Evolutionary conservation across 2,329 filamentous ascomycete genomes (phyloP).

Genomic region (Epichloe gansuensis): DNA sequence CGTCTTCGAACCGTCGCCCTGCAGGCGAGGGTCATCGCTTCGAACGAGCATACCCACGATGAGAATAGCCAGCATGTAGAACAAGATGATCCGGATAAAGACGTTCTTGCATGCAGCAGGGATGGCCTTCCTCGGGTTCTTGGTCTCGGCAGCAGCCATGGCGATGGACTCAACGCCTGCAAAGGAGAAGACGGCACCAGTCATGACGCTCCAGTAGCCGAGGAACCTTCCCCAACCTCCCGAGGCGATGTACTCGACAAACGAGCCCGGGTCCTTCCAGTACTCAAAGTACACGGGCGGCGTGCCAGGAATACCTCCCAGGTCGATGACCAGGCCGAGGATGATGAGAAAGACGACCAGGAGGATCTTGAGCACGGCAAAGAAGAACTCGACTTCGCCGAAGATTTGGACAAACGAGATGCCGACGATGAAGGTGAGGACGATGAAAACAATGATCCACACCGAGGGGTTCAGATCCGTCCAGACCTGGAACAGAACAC

Average conservation of each 20-base stretch:
- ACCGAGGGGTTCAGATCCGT: slow-evolving; percentile 41
- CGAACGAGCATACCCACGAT: slow-evolving; percentile 58
- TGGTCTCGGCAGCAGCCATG: slow-evolving; percentile 49
- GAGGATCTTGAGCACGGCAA: slow-evolving; percentile 43
- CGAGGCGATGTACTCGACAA: slow-evolving; percentile 50
- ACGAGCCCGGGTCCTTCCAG: slow-evolving; percentile 57
- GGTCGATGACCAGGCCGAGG: slow-evolving; percentile 48
- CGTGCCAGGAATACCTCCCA: slow-evolving; percentile 47
- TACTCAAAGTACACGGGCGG: slow-evolving; percentile 53
- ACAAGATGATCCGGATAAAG: slow-evolving; percentile 44
- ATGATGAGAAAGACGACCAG: slow-evolving; percentile 51
- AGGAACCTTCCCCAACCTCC: slow-evolving; percentile 52
- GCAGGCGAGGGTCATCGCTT: slow-evolving; percentile 42
- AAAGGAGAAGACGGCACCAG: slow-evolving; percentile 55
- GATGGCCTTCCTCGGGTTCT: slow-evolving; percentile 40
- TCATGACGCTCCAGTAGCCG: slow-evolving; percentile 51
- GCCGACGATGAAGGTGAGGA: slow-evolving; percentile 43
- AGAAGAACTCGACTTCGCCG: slow-evolving; percentile 45
- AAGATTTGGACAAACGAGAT: slow-evolving; percentile 45
- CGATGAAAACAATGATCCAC: slow-evolving; percentile 37
- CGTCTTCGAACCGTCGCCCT: slow-evolving; percentile 27
- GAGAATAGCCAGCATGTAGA: slow-evolving; percentile 56
- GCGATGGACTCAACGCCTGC: slow-evolving; percentile 53
- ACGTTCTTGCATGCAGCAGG: slow-evolving; percentile 44
- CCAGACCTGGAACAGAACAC: slow-evolving; percentile 53